Conservation (phyloP, 2,329 filamentous ascomycete genomes). For the Arthrobotrys iridis region DNA sequence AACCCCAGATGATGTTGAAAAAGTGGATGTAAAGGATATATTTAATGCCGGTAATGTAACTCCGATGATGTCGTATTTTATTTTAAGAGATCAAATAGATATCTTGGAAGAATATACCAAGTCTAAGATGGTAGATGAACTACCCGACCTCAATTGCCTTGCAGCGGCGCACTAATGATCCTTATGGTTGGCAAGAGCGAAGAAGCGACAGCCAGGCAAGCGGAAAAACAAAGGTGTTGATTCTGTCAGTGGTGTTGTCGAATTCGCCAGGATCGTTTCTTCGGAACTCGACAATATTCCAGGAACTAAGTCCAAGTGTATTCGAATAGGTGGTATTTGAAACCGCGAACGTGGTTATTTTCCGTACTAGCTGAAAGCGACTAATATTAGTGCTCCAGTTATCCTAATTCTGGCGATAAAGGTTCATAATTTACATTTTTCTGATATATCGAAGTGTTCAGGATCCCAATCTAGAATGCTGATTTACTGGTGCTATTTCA, state of each 20-base stretch:
- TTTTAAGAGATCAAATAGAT: slow-evolving; percentile 2
- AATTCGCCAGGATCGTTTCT: not conserved
- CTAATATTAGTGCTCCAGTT: slow-evolving; percentile 37
- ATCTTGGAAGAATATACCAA: not conserved
- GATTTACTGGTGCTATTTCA: slow-evolving; percentile 31
- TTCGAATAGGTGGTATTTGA: slow-evolving; percentile 14
- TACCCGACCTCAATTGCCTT: not conserved
- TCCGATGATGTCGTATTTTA: slow-evolving; percentile 1
- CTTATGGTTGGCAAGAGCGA: slow-evolving; percentile 22
- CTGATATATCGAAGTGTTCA: slow-evolving; percentile 17
- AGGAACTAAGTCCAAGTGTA: not conserved
- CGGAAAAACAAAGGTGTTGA: slow-evolving; percentile 45
- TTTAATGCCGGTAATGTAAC: slow-evolving; percentile 7
- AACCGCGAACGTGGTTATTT: slow-evolving; percentile 23
- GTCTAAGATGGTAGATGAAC: not conserved
- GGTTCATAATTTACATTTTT: slow-evolving; percentile 36
- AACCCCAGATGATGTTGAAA: slow-evolving; percentile 18
- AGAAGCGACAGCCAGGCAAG: slow-evolving; percentile 20
- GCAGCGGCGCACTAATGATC: not conserved
- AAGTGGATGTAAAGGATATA: slow-evolving; percentile 14
- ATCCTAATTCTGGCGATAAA: slow-evolving; percentile 19
- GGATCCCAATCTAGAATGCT: slow-evolving; percentile 17
- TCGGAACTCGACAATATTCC: slow-evolving; percentile 11
- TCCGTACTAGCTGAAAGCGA: slow-evolving; percentile 5
- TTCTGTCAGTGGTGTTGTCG: slow-evolving; percentile 17